phyloP scores from a whole-genome alignment of 2,329 filamentous ascomycete genomes.

The Penicillium sp. region DNA sequence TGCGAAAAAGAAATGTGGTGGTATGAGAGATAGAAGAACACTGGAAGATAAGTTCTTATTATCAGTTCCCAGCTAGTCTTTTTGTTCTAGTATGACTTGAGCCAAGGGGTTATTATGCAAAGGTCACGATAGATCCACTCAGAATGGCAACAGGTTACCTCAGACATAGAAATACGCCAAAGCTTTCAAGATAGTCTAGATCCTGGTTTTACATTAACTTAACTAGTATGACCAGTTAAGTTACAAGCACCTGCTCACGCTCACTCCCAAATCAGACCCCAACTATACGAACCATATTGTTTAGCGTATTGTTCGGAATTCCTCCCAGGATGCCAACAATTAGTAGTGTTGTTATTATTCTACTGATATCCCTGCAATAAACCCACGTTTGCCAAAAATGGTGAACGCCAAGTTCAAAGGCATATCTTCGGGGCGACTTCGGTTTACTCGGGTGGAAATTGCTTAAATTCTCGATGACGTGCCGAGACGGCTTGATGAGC shows the following conservation, averaged over 20 bases:
- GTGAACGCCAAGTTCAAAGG: neutral
- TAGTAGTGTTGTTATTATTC: neutral
- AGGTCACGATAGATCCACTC: constrained; percentile 6
- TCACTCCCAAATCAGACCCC: neutral
- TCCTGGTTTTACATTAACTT: neutral
- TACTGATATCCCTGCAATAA: neutral
- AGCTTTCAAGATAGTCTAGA: neutral
- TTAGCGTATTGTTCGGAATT: neutral
- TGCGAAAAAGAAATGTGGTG: neutral
- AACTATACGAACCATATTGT: too few species aligned
- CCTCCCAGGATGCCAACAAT: neutral
- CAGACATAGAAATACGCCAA: neutral
- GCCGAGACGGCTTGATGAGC: neutral
- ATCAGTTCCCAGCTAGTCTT: neutral
- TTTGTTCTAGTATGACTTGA: neutral
- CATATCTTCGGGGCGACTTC: neutral
- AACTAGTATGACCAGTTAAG: neutral
- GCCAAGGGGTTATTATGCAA: neutral
- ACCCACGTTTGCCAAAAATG: too few species aligned
- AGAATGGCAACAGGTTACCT: neutral
- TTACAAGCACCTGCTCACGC: neutral
- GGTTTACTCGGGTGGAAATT: neutral
- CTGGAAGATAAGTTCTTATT: neutral
- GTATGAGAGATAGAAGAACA: too few species aligned
- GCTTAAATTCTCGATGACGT: constrained; percentile 3